These are phyloP conservation scores for Phytophthora brassicae DNA, from an alignment of 352 stramenopile species.

Conservation along the genomic window DNA sequence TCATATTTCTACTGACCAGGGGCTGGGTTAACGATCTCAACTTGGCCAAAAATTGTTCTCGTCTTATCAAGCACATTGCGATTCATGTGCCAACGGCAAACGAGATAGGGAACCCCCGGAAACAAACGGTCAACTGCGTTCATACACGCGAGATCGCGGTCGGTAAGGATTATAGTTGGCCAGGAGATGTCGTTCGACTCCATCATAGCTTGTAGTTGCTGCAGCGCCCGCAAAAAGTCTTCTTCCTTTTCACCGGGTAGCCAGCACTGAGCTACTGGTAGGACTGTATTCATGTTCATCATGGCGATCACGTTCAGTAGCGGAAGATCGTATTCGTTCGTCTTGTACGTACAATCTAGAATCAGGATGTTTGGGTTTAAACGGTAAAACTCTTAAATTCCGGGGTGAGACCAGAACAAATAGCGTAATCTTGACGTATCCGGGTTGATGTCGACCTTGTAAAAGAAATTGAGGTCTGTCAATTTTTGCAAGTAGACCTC, in stretches of 20 bases:
- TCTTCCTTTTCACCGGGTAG: conserved; percentile 5
- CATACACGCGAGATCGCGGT: conserved; percentile 4
- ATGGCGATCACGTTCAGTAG: conserved; percentile 8
- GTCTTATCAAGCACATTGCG: too few relatives aligned
- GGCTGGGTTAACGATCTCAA: too few relatives aligned
- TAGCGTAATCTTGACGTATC: background rate
- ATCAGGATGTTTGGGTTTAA: conserved; percentile 5
- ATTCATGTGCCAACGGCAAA: too few relatives aligned
- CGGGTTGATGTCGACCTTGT: background rate
- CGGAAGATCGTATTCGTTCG: conserved; percentile 5
- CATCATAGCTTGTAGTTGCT: background rate
- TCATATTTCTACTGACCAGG: too few relatives aligned
- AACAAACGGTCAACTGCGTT: conserved; percentile 1
- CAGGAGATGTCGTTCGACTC: background rate
- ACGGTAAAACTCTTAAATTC: background rate
- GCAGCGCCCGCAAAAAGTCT: conserved; percentile 3
- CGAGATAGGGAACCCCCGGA: too few relatives aligned
- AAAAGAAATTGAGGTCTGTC: background rate
- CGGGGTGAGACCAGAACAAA: conserved; percentile 5
- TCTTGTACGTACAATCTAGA: conserved; percentile 18
- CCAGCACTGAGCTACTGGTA: background rate
- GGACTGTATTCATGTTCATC: conserved; percentile 8
- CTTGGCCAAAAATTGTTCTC: too few relatives aligned
- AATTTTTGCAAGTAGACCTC: background rate
- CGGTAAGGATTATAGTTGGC: background rate